These are phyloP conservation scores for Saccharomycopsis sp. DNA, from an alignment of 805 yeast species.

Conservation along the genomic window DNA sequence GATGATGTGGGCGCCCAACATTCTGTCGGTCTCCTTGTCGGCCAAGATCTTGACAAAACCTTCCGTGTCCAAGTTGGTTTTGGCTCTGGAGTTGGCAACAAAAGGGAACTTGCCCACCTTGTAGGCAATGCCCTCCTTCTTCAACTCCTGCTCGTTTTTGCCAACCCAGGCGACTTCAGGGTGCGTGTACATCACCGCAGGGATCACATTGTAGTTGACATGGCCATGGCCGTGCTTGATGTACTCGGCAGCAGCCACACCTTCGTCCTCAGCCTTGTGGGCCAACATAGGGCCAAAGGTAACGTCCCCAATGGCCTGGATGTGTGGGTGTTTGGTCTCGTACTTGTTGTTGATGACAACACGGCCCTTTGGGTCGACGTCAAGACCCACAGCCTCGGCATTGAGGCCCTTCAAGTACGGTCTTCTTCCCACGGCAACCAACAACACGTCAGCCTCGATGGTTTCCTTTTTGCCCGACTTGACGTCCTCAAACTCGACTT, in stretches of 20 bases:
- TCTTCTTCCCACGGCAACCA: slow-evolving; percentile 98
- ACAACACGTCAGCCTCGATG: slow-evolving; percentile 83
- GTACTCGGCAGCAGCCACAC: slow-evolving; percentile 96
- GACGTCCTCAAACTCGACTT: slow-evolving; percentile 81
- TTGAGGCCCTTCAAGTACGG: slow-evolving; percentile 89
- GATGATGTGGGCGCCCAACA: slow-evolving; percentile 92
- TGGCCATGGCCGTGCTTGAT: slow-evolving; percentile 93
- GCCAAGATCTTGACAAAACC: slow-evolving; percentile 95
- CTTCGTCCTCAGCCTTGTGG: slow-evolving; percentile 99
- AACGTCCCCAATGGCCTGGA: slow-evolving; percentile 96
- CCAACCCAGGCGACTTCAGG: slow-evolving; percentile 99
- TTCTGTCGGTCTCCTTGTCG: slow-evolving; percentile 95
- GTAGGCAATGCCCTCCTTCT: slow-evolving; percentile 85
- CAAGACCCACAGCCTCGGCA: slow-evolving; percentile 84
- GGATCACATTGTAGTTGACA: slow-evolving; percentile 96
- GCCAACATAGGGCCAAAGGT: slow-evolving; percentile 99
- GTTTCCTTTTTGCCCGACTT: slow-evolving; percentile 76
- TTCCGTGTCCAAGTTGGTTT: slow-evolving; percentile 94
- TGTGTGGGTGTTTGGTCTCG: slow-evolving; percentile 87
- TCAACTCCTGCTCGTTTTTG: slow-evolving; percentile 88
- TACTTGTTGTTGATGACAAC: slow-evolving; percentile 90
- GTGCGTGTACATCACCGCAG: slow-evolving; percentile 98
- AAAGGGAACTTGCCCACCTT: slow-evolving; percentile 98
- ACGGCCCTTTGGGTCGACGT: slow-evolving; percentile 87
- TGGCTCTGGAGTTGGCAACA: slow-evolving; percentile 98